A percentile compares a stretch with the other conserved stretches of the same genome.
Evolutionary conservation across 345 rosid species (phyloP).

Genomic region (Euclidium syriacum): DNA sequence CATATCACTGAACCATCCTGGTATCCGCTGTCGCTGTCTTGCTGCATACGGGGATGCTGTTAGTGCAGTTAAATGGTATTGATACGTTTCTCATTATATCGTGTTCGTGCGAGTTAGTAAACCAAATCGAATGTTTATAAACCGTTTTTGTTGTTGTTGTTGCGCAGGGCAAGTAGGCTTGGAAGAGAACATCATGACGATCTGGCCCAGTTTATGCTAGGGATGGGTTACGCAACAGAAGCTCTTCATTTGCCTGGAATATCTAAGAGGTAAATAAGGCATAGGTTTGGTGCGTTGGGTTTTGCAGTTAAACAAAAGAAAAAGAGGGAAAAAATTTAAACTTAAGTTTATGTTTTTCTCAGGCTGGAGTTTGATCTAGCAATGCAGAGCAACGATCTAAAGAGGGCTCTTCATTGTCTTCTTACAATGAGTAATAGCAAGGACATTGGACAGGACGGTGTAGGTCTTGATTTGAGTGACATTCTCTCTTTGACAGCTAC

Average conservation of each 20-base stretch:
- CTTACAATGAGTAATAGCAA: slow-evolving; percentile 91
- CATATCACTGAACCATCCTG: slow-evolving; percentile 92
- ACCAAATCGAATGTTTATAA: slow-evolving; percentile 4
- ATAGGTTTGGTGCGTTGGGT: neutral
- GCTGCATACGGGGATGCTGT: slow-evolving; percentile 99
- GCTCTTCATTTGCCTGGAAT: slow-evolving; percentile 99
- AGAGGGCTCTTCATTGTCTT: slow-evolving; percentile 99
- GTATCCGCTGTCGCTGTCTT: slow-evolving; percentile 93
- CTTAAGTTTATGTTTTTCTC: slow-evolving; percentile 13
- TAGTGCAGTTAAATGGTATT: slow-evolving; percentile 96
- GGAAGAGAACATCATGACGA: slow-evolving; percentile 99
- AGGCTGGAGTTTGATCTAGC: slow-evolving; percentile 99
- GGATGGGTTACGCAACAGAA: slow-evolving; percentile 99
- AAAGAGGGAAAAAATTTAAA: neutral
- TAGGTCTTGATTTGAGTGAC: slow-evolving; percentile 74
- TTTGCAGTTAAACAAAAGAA: neutral
- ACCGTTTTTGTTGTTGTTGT: slow-evolving; percentile 1
- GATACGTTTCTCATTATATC: slow-evolving; percentile 5
- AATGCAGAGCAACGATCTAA: slow-evolving; percentile 93
- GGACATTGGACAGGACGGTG: slow-evolving; percentile 84
- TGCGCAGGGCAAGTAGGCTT: slow-evolving; percentile 94
- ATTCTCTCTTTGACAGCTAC: slow-evolving; percentile 70
- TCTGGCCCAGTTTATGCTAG: slow-evolving; percentile 94
- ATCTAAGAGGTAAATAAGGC: slow-evolving; percentile 71
- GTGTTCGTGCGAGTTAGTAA: neutral